A percentile compares a stretch with the other conserved stretches of the same genome.
These are phyloP conservation scores for Trichoderma koningii DNA, from an alignment of 2,329 filamentous ascomycete genomes.

Conservation along the genomic window DNA sequence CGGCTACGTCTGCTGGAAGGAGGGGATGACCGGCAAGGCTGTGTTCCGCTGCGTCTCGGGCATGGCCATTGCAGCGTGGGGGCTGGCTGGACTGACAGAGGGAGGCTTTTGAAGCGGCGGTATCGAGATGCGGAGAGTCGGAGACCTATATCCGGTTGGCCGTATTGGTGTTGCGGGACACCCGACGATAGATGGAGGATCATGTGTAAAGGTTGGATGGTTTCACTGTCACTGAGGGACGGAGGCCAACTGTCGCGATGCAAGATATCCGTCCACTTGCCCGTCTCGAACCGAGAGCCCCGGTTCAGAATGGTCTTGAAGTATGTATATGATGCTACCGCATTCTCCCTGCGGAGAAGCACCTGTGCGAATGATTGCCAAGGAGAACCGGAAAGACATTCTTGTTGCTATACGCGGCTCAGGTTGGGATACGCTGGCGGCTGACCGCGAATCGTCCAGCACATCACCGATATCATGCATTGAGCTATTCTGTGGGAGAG, in stretches of 20 bases:
- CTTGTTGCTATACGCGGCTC: not conserved
- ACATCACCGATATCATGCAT: conserved; percentile 5
- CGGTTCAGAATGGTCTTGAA: no score
- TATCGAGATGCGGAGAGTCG: not conserved
- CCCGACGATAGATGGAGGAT: not conserved
- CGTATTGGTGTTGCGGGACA: not conserved
- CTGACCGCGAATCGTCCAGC: not conserved
- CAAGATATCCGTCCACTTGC: not conserved
- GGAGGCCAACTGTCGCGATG: not conserved
- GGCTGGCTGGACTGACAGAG: conserved; percentile 25
- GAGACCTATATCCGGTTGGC: not conserved
- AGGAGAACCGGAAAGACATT: no score
- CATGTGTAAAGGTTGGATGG: not conserved
- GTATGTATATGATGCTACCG: no score
- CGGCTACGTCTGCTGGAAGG: conserved; percentile 28
- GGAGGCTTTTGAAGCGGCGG: conserved; percentile 31
- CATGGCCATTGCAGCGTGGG: conserved; percentile 23
- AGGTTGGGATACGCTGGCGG: not conserved
- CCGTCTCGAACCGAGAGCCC: no score
- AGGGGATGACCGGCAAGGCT: conserved; percentile 23
- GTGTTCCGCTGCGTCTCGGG: conserved; percentile 26
- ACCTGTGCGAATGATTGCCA: no score
- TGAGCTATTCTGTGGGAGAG: not conserved
- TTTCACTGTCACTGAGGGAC: not conserved
- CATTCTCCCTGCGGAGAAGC: no score